Evolutionary conservation across 306 rosid genomes (phyloP), one percentile per base, ranked within the genome.

Genomic region (Inga oerstediana): DNA sequence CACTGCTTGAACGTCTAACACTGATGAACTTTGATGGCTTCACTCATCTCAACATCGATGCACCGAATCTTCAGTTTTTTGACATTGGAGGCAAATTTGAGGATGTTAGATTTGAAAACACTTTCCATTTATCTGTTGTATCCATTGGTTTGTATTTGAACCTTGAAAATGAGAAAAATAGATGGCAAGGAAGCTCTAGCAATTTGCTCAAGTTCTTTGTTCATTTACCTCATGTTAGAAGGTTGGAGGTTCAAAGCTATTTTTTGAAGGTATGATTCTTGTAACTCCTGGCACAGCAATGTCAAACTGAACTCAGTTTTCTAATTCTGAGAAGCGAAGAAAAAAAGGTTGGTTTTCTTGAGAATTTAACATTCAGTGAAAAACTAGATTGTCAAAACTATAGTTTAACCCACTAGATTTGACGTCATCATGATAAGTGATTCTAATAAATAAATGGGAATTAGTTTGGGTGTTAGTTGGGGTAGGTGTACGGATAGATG

Each of bases 1-100:
- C 91, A 67, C 59, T 84, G 77, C 92, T 91, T 62, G 89, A 90
- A 82, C 84, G 88, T 35, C 81, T 91, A 70, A 90, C 90, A 37
- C 37, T 91, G 87, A 85, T 88, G 88, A 88, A 90, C 87, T 91
- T 85, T 65, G 90, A 90, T 59, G 93, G 93, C 76, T 87, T 90
- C 83, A 41, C 80, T 39, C 59, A 56, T 79, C 91, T 92, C 79
- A 87, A 87, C 59, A 88, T 90, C 37, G 85, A 85, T 87, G 88
- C 92, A 1, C 91, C 88, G 8, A 83, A 85, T 82, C 95, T 90
- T 72, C 89, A 87, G 58, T 85, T 82, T 82, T 87, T 91, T 58
- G 87, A 90, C 54, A 76, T 88, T 80, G 95, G 90, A 78, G 95
- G 95, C 79, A 73, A 43, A 72, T 91, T 90, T 82, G 87, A 82